phyloP scores from a whole-genome alignment of 1,284 basidiomycete species.

The Fomitopsis betulina region DNA sequence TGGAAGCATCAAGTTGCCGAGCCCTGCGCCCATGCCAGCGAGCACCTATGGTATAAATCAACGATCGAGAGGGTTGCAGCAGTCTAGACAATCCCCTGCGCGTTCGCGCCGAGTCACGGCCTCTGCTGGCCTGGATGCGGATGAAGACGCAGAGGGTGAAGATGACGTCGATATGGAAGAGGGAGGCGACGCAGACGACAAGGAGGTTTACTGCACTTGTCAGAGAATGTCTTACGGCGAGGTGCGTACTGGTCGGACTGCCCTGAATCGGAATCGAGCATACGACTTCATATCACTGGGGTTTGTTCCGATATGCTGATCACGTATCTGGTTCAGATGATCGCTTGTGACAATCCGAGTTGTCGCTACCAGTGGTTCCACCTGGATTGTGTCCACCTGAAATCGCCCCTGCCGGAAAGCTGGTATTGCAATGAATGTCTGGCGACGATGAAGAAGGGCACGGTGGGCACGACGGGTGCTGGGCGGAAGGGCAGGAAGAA shows the following conservation, averaged over 20 bases:
- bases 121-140: slow-evolving; percentile 34
- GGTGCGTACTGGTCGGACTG: slow-evolving; percentile 30
- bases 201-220: slow-evolving; percentile 62
- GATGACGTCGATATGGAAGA: slow-evolving; percentile 43
- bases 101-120: slow-evolving; percentile 26
- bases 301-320: too few species aligned
- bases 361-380: slow-evolving; percentile 76
- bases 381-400: slow-evolving; percentile 54
- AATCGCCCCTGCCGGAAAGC: slow-evolving; percentile 52
- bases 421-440: slow-evolving; percentile 59
- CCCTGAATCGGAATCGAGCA: not conserved
- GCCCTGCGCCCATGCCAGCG: slow-evolving; percentile 28
- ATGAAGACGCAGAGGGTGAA: slow-evolving; percentile 41
- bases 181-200: slow-evolving; percentile 47
- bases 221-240: slow-evolving; percentile 63
- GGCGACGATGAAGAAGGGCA: slow-evolving; percentile 22
- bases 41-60: slow-evolving; percentile 11
- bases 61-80: slow-evolving; percentile 25
- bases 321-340: slow-evolving; percentile 41
- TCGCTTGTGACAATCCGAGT: slow-evolving; percentile 62
- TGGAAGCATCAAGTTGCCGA: slow-evolving; percentile 32
- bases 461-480: slow-evolving; percentile 13
- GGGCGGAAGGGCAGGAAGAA: slow-evolving; percentile 28
- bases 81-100: slow-evolving; percentile 23
- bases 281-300: too few species aligned